These are phyloP conservation scores for Ophiocordyceps polyrhachis-furcata DNA, from an alignment of 2,329 filamentous ascomycete species.

Conservation along the genomic window DNA sequence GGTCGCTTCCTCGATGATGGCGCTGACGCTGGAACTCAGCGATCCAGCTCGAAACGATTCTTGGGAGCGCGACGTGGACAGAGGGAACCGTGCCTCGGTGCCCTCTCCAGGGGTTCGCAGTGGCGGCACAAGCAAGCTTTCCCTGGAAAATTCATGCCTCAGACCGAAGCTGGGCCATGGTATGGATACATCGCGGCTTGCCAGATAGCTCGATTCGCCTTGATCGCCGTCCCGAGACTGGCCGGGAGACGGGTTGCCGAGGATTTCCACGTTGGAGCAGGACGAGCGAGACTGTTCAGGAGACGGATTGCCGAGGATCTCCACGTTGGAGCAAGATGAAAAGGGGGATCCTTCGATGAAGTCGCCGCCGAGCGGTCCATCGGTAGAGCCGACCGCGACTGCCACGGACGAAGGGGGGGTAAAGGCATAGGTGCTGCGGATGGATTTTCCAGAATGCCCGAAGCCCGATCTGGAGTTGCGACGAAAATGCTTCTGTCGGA, in stretches of 20 bases:
- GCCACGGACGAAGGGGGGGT: not conserved
- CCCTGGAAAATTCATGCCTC: slow-evolving; percentile 35
- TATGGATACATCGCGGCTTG: slow-evolving; percentile 24
- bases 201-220: slow-evolving; percentile 27
- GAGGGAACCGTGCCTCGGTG: slow-evolving; percentile 28
- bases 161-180: slow-evolving; percentile 12
- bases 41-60: slow-evolving; percentile 35
- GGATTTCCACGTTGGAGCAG: slow-evolving; percentile 31
- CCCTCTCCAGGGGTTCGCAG: slow-evolving; percentile 27
- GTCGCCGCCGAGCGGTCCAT: slow-evolving; percentile 7
- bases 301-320: slow-evolving; percentile 30
- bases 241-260: slow-evolving; percentile 28
- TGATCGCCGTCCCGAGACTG: slow-evolving; percentile 17
- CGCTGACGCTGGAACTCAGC: slow-evolving; percentile 32
- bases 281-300: slow-evolving; percentile 13
- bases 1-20: slow-evolving; percentile 29
- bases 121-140: slow-evolving; percentile 39
- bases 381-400: not conserved
- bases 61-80: slow-evolving; percentile 30
- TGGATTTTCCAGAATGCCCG: not conserved
- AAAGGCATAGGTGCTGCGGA: not conserved
- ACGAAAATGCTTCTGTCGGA: not conserved
- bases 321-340: slow-evolving; percentile 31
- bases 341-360: slow-evolving; percentile 20
- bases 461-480: not conserved